Base-by-base conservation (phyloP, 495 filamentous ascomycete species). In the Xylaria cubensis region DNA sequence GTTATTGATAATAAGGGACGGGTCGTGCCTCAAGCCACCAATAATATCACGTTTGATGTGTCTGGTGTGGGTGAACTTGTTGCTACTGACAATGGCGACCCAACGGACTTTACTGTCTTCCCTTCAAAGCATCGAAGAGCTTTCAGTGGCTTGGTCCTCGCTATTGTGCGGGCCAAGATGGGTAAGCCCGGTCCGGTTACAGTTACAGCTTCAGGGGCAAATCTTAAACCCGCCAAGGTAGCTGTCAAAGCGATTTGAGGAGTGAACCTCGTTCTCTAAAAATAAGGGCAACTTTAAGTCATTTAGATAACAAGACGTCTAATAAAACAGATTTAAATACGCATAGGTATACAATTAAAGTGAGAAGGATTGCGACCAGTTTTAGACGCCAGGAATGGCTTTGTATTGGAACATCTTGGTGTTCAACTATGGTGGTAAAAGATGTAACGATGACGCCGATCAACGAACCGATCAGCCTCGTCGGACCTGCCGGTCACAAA, bases 11-110 rank as follows among this genome's bases (percentile, higher is more conserved):
- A 46, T 66, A 48, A 48, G 21, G 41, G 62, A 17, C 41, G 62
- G 24, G 13, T 32, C 13, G 62, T 64, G 17, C 24, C 62, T 26
- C 12, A 46, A 0, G 62, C 62, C 39, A 29, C 39, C 8, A 64
- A 64, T 32, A 24, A 19, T 10, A 64, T 64, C 62, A 34, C 78
- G 8, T 79, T 76, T 59, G 72, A 75, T 10, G 67, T 83, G 21
- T 73, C 46, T 2, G 82, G 78, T 0, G 75, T 74, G 0, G 83
- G 81, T 19, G 51, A 79, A 67, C 80, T 84, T 10, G 76, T 83
- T 6, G 48, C 81, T 7, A 84, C 83, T 0, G 83, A 84, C 64
- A 84, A 83, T 58, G 83, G 83, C 2, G 77, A 84, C 50, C 80
- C 82, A 8, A 75, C 80, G 0, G 82, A 84, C 34, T 76, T 80